Percentiles rank a stretch among this genome's conserved stretches.
Evolutionary conservation across 805 yeast species (phyloP).

Genomic region (Spathaspora girioi): DNA sequence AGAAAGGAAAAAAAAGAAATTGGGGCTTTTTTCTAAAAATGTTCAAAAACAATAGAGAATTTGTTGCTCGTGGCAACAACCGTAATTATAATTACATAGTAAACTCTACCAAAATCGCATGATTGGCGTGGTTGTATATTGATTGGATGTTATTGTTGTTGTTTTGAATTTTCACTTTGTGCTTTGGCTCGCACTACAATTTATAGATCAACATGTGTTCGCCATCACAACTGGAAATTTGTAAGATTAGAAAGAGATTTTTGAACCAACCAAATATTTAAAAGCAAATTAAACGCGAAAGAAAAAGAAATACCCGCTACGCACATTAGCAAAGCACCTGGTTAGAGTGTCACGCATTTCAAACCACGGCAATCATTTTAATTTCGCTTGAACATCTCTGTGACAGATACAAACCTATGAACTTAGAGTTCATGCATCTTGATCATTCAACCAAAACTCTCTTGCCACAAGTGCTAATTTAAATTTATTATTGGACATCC

Average conservation of each 20-base stretch:
- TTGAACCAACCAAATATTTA: not conserved
- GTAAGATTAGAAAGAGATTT: not conserved
- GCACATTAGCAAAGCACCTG: not conserved
- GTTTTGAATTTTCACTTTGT: not conserved
- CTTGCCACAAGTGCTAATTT: not conserved
- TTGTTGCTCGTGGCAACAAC: conserved; percentile 1
- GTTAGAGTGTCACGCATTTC: not conserved
- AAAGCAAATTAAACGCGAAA: not conserved
- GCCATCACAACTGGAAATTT: not conserved
- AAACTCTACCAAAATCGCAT: not conserved
- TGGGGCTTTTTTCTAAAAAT: not conserved
- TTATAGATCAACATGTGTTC: not conserved
- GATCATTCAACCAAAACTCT: not conserved
- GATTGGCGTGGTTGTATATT: not conserved
- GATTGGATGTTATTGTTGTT: not conserved
- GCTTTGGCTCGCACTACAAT: not conserved
- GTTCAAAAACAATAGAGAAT: not conserved
- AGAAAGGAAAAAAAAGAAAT: not conserved
- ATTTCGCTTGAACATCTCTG: not conserved
- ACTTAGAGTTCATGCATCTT: not conserved
- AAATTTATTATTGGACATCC: not conserved
- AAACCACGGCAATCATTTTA: not conserved
- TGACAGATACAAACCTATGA: not conserved
- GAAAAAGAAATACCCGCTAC: not conserved
- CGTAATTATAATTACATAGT: conserved; percentile 3